Evolutionary conservation across 257 asterid genomes (phyloP).

Genomic region (Paraleonurus japonicus): DNA sequence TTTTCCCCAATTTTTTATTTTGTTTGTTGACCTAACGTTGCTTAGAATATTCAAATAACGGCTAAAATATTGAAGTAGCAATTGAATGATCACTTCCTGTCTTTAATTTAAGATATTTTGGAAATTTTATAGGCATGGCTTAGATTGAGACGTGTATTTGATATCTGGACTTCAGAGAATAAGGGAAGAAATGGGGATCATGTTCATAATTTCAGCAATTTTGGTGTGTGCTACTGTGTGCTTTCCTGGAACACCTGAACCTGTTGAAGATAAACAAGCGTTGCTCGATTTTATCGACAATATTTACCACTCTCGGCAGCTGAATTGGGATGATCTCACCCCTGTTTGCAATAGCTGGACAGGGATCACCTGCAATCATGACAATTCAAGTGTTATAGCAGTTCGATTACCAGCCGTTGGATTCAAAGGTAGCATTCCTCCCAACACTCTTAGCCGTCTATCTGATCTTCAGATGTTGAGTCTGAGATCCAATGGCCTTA

Average conservation of each 20-base stretch:
- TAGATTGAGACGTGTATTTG: conserved; percentile 9
- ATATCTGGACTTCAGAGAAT: neutral
- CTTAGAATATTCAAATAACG: conserved; percentile 25
- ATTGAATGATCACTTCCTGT: conserved; percentile 9
- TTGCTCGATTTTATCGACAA: conserved; percentile 42
- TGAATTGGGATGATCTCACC: conserved; percentile 38
- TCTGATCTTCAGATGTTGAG: conserved; percentile 48
- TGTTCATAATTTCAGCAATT: conserved; percentile 24
- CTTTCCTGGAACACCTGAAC: conserved; percentile 29
- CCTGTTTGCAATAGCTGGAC: conserved; percentile 47
- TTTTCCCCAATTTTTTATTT: conserved; percentile 10
- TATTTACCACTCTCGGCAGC: conserved; percentile 30
- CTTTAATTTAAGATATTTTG: conserved; percentile 5
- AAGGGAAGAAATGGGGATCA: conserved; percentile 27
- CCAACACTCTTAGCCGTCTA: conserved; percentile 46
- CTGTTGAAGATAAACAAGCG: conserved; percentile 48
- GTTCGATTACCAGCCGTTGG: conserved; percentile 49
- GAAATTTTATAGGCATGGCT: conserved; percentile 22
- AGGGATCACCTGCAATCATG: conserved; percentile 43
- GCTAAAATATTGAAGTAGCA: conserved; percentile 18
- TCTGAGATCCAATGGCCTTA: conserved; percentile 45
- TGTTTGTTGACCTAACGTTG: conserved; percentile 42
- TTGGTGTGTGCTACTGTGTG: conserved; percentile 18
- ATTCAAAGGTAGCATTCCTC: conserved; percentile 39
- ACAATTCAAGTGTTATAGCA: conserved; percentile 34